A percentile compares a stretch with the other conserved stretches of the same genome.
These are phyloP conservation scores for Scedosporium minutisporum DNA, from an alignment of 2,329 filamentous ascomycete species.

Conservation along the genomic window DNA sequence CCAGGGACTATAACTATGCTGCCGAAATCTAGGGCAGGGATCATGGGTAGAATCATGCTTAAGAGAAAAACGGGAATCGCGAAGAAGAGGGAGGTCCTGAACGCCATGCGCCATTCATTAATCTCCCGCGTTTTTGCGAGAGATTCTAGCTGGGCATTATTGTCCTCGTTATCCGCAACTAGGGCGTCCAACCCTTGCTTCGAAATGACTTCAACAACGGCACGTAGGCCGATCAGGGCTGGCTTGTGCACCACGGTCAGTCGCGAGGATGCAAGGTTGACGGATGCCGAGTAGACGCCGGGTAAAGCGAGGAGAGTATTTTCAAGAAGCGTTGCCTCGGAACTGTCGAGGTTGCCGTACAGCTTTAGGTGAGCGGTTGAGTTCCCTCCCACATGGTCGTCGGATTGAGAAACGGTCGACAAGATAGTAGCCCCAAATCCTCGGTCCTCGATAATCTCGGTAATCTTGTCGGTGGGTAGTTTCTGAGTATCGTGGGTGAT, in stretches of 20 bases:
- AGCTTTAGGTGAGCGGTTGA: slow-evolving; percentile 70
- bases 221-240: slow-evolving; percentile 64
- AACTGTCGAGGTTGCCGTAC: slow-evolving; percentile 67
- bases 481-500: slow-evolving; percentile 70
- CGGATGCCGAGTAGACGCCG: slow-evolving; percentile 64
- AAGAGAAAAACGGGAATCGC: slow-evolving; percentile 85
- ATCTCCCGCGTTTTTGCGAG: slow-evolving; percentile 95
- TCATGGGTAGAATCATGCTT: slow-evolving; percentile 90
- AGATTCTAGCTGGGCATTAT: slow-evolving; percentile 92
- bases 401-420: slow-evolving; percentile 57
- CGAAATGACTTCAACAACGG: slow-evolving; percentile 75
- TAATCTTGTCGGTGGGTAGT: slow-evolving; percentile 64
- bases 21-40: slow-evolving; percentile 70
- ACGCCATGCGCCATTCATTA: slow-evolving; percentile 79
- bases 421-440: slow-evolving; percentile 82
- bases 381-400: slow-evolving; percentile 43
- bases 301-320: slow-evolving; percentile 51
- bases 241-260: slow-evolving; percentile 67
- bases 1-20: slow-evolving; percentile 57
- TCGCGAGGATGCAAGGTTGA: slow-evolving; percentile 66
- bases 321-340: slow-evolving; percentile 64
- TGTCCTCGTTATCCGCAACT: slow-evolving; percentile 85
- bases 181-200: slow-evolving; percentile 78
- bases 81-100: slow-evolving; percentile 68
- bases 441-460: slow-evolving; percentile 75